Evolutionary conservation across 495 filamentous ascomycete genomes (phyloP), one percentile per base, ranked within the genome.

Genomic region (Penicillium daleae): DNA sequence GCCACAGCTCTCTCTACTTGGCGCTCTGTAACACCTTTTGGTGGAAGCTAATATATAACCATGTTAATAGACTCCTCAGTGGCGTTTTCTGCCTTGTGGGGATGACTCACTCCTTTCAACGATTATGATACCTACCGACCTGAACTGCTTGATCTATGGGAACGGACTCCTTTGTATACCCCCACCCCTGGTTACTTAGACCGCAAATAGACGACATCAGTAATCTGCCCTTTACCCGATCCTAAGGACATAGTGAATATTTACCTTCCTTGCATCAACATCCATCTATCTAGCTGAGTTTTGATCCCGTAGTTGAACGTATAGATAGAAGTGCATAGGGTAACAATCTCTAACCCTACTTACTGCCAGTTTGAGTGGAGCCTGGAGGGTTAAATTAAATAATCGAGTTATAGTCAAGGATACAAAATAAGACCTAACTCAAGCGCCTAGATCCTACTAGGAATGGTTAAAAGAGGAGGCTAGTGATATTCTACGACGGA

Each of bases 301-400:
- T 56, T 60, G 12, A 62, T 63, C 32, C 24, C 26, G 56, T 55
- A 48, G 60, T 60, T 63, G 46, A 63, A 63, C 21, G 48, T 56
- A 19, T 4, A 57, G 57, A 62, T 62, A 24, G 49, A 57, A 66
- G 60, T 60, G 66, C 79, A 86, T 80, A 68, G 57, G 64, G 75
- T 64, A 78, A 65, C 49, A 75, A 48, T 65, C 63, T 53, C 74
- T 67, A 68, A 48, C 57, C 67, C 54, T 67, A 68, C 75, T 37
- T 63, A 76, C 60, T 78, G 78, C 59, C 62, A 70, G 44, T 77
- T 77, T 56, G 67, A 76, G 56, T 76, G 67, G 73, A n/a, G n/a
- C n/a, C n/a, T n/a, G n/a, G n/a, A 76, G 70, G 61, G 61, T 74
- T 31, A 68, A 56, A 51, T 31, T 77, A 8, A 75, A 77, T 24